Base-by-base conservation (phyloP, 805 yeast genomes). In the Pichia membranifaciens region DNA sequence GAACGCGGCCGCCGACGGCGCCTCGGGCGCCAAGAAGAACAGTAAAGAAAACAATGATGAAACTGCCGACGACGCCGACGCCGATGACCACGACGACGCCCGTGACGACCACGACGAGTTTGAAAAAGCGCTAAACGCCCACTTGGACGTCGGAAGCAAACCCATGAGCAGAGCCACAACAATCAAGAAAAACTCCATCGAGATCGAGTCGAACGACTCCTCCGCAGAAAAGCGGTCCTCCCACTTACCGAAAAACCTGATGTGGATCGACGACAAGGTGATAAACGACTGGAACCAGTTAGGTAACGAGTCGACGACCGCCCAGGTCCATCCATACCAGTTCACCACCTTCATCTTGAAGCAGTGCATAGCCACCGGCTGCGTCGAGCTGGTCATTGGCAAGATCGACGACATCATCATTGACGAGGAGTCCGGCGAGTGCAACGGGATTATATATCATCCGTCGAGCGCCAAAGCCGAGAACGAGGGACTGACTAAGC, bases 281-380 rank as follows among this genome's bases (percentile, higher is more conserved):
- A 81, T 91, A 7, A 75, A 74, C 48, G 82, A 76, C 47, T 88
- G 95, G 82, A 80, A 90, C 2, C 75, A 79, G 8, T 67, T 91
- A 43, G 97, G 98, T 28, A 91, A 86, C 20, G 75, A 78, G 28
- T 90, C 84, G 51, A 81, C 95, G 13, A 91, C 97, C 1, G 98
- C 97, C 0, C 98, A 93, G 67, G 96, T 93, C 5, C 97, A 91
- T 62, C 98, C 99, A 2, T 88, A 84, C 68, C 84, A 84, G 60
- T 90, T 93, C 67, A 91, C 98, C n/a, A 84, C 84, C 46, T 86
- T 78, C 60, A 71, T 91, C 10, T 68, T 91, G 51, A 78, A 80
- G 53, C 84, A 87, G 59, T 95, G 96, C 42, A 78, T 85, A 55
- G 88, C 84, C 54, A 69, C 84, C 2, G 95, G 93, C 8, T 79